These are phyloP conservation scores for Camellia sinensis DNA, from an alignment of 148 eudicot species.

Conservation along the genomic window DNA sequence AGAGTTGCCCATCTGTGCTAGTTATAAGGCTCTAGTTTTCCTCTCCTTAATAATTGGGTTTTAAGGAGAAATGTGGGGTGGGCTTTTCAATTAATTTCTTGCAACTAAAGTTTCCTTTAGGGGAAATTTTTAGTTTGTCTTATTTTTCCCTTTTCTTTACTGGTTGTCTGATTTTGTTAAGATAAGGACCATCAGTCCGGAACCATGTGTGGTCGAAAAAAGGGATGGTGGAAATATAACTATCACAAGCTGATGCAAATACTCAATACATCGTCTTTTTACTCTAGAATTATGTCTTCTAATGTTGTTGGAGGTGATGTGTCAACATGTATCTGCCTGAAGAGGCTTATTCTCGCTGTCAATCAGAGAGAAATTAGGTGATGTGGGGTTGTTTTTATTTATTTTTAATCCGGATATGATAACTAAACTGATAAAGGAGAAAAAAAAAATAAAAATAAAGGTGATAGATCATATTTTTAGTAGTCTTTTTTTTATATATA, in stretches of 20 bases:
- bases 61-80: no score
- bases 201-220: neutral
- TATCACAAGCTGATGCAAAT: neutral
- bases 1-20: no score
- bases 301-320: neutral
- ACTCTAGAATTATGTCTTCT: neutral
- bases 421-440: neutral
- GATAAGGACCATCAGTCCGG: neutral
- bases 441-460: neutral
- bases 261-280: neutral
- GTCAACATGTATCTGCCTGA: neutral
- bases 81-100: no score
- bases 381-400: neutral
- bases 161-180: neutral
- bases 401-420: neutral
- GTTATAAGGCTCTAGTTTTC: no score
- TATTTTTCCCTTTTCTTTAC: neutral
- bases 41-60: no score
- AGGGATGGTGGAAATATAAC: constrained; percentile 1
- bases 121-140: no score
- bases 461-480: neutral
- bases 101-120: no score
- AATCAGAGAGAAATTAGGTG: neutral
- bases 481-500: neutral
- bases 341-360: neutral